Base-by-base conservation (phyloP, 768 basidiomycete species). In the Collybia nuda region DNA sequence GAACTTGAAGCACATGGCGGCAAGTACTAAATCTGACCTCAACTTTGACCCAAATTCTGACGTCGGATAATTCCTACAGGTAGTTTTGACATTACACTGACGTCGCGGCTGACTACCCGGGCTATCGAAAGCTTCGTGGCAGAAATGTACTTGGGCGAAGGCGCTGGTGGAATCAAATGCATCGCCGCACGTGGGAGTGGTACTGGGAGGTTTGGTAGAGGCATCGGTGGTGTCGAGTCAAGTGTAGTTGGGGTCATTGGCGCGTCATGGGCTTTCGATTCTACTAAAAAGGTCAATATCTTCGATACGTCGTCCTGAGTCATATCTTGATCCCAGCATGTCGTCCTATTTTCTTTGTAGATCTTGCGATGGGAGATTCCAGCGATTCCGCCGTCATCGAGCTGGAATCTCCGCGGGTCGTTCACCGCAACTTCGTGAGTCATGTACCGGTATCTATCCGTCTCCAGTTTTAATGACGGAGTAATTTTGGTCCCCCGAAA, bases 211-310 rank as follows among this genome's bases (percentile, higher is more conserved):
- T 55, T 59, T 55, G 55, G 62, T 57, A 40, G 57, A 50, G 54
- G 54, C 22, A 40, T 56, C 40, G 56, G 53, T 22, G 52, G 58
- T 12, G 62, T 64, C 44, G 46, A 47, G 18, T 21, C 46, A 11
- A 28, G 46, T 35, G 26, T 14, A 22, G 21, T 18, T 5, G 45
- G 22, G 6, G 61, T 64, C 49, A 56, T 62, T 54, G 57, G 84
- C 22, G 82, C 88, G 2, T 86, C 84, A 26, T 97, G 93, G 93
- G 73, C 80, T 36, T 94, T 90, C 64, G 88, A 95, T 62, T 78
- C 85, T 0, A 76, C 72, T 56, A 84, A 74, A 56, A 79, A 77
- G 69, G 90, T 88, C 48, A 21, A 62, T 39, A 15, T 42, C 26
- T 4, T 12, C 47, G 44, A 56, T 58, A 1, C 38, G 15, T 44